These are phyloP conservation scores for Fusarium sublunatum DNA, from an alignment of 2,329 filamentous ascomycete genomes.

Conservation along the genomic window DNA sequence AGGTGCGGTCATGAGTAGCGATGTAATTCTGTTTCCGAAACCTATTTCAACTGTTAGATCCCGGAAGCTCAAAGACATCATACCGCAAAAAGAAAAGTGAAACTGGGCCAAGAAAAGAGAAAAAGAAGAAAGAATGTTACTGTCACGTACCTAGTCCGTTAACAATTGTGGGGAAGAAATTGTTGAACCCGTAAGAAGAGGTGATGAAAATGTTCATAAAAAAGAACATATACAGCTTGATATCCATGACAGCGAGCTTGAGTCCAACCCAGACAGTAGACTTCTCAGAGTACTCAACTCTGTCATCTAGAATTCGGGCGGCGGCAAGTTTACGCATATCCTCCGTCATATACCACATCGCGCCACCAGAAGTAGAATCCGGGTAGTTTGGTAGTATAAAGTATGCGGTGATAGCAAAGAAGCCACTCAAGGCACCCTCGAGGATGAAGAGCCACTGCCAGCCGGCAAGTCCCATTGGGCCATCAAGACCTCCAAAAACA, in stretches of 20 bases:
- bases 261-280: constrained; percentile 32
- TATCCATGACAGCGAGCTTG: constrained; percentile 33
- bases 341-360: constrained; percentile 29
- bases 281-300: constrained; percentile 33
- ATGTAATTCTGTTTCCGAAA: constrained; percentile 62
- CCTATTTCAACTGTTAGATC: constrained; percentile 5
- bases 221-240: constrained; percentile 40
- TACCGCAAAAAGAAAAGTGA: no score
- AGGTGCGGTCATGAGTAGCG: constrained; percentile 66
- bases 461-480: constrained; percentile 63
- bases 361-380: constrained; percentile 15
- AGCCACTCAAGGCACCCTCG: constrained; percentile 61
- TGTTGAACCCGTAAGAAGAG: constrained; percentile 48
- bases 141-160: constrained; percentile 59
- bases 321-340: constrained; percentile 35
- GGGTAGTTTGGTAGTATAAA: constrained; percentile 42
- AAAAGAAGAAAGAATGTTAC: fast-evolving
- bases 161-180: constrained; percentile 63
- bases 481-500: constrained; percentile 58
- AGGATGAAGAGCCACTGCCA: constrained; percentile 77
- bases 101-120: no score
- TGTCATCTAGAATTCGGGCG: constrained; percentile 27
- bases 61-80: no score
- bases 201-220: constrained; percentile 43
- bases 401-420: constrained; percentile 38